Evolutionary conservation across 78 protist species (phyloP), one percentile per base, ranked within the genome.

Genomic region (Dictyostelium purpureum): DNA sequence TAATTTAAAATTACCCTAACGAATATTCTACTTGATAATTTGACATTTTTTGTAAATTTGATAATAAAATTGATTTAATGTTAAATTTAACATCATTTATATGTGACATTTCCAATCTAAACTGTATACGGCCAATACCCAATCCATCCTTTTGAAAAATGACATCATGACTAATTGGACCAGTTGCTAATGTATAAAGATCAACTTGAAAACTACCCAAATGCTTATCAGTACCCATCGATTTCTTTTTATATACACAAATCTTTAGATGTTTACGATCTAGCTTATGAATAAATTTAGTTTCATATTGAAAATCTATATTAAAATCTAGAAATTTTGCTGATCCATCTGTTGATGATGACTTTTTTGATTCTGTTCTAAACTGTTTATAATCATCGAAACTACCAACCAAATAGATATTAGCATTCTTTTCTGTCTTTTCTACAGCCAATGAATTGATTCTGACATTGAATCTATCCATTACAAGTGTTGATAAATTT

Each of bases 121-220:
- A 83, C 38, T 52, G 57, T 6, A 38, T 21, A 35, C 90, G 38
- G 43, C 90, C 90, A 56, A 83, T 80, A 57, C 90, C 90, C 5
- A 74, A 10, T 6, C 35, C 26, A 31, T 67, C 90, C 16, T 83
- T 83, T 12, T 56, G 26, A n/a, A 83, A 49, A 0, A 83, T 24
- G 0, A 83, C 63, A 71, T 83, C 90, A 49, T 89, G 94, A 0
- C 14, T 28, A 4, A 79, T 45, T 14, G 94, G 94, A 11, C 94
- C 94, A 26, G 94, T 89, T 10, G 88, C 94, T 21, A 77, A 59
- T 1, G 94, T 89, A 24, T 80, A 78, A 10, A 89, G 79, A 26
- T 89, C 94, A 6, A 89, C 88, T 14, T 18, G 9, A 12, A 89
- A 82, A n/a, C 45, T 24, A 26, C 94, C 94, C 4, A 89, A 59